Percentiles rank a stretch among this genome's conserved stretches.
phyloP scores from a whole-genome alignment of 192 early-diverging fungal genomes.

The Globomyces pollinis-pini region DNA sequence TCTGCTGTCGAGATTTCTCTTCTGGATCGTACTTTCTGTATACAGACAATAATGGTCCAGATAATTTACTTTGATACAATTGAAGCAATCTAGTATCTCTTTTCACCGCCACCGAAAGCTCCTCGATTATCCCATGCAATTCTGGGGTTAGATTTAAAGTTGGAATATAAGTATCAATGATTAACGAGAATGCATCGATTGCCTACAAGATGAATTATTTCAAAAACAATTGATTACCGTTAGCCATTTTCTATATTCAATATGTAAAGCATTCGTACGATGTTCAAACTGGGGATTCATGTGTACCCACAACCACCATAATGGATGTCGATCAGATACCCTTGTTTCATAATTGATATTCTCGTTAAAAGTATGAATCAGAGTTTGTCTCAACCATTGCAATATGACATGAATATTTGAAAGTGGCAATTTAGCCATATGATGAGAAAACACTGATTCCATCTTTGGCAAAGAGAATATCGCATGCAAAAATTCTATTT shows the following conservation, averaged over 20 bases:
- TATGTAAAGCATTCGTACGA: not conserved
- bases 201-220: not conserved
- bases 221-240: not conserved
- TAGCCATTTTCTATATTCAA: constrained; percentile 2
- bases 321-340: constrained; percentile 5
- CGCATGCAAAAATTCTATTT: not conserved
- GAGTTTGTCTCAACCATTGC: not conserved
- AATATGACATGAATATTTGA: no score
- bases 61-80: not conserved
- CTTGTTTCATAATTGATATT: not conserved
- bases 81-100: not conserved
- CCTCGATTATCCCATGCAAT: not conserved
- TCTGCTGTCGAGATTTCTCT: not conserved
- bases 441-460: not conserved
- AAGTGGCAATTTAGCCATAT: no score
- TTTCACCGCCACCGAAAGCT: not conserved
- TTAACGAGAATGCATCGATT: constrained; percentile 1
- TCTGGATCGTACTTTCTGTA: not conserved
- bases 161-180: not conserved
- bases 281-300: not conserved
- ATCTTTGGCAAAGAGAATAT: not conserved
- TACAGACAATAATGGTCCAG: constrained; percentile 1
- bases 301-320: constrained; percentile 4
- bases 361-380: not conserved
- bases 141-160: not conserved